Conservation (phyloP, 257 asterid genomes). For the Solanum neorickii region DNA sequence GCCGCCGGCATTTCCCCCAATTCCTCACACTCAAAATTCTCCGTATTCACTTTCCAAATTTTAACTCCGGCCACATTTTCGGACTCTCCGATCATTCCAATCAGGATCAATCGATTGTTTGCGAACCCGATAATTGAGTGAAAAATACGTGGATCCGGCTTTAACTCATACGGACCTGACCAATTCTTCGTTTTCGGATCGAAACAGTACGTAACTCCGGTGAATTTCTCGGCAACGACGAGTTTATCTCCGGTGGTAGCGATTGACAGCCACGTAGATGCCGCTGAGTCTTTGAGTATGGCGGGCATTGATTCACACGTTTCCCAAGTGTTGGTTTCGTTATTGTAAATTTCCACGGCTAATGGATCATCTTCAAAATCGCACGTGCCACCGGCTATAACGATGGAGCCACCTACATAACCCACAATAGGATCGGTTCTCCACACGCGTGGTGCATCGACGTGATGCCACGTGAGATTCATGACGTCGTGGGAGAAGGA, state of each 20-base stretch:
- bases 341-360: slow-evolving; percentile 54
- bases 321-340: slow-evolving; percentile 19
- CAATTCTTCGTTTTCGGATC: slow-evolving; percentile 38
- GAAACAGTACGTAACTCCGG: slow-evolving; percentile 45
- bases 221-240: slow-evolving; percentile 30
- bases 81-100: slow-evolving; percentile 22
- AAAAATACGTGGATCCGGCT: slow-evolving; percentile 20
- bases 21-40: slow-evolving; percentile 18
- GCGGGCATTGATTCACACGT: slow-evolving; percentile 48
- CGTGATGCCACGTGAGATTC: slow-evolving; percentile 40
- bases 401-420: slow-evolving; percentile 32
- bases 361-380: slow-evolving; percentile 63
- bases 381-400: slow-evolving; percentile 72
- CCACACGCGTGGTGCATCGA: slow-evolving; percentile 38
- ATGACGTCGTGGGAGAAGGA: slow-evolving; percentile 54
- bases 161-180: slow-evolving; percentile 24
- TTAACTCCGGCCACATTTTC: slow-evolving; percentile 21
- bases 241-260: slow-evolving; percentile 36
- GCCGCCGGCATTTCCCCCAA: slow-evolving; percentile 52
- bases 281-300: slow-evolving; percentile 28
- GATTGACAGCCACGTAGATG: slow-evolving; percentile 40
- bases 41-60: slow-evolving; percentile 29
- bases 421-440: slow-evolving; percentile 63
- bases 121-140: slow-evolving; percentile 31
- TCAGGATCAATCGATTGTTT: slow-evolving; percentile 15